phyloP scores from a whole-genome alignment of 2,329 filamentous ascomycete genomes.

The Cercospora sesami region DNA sequence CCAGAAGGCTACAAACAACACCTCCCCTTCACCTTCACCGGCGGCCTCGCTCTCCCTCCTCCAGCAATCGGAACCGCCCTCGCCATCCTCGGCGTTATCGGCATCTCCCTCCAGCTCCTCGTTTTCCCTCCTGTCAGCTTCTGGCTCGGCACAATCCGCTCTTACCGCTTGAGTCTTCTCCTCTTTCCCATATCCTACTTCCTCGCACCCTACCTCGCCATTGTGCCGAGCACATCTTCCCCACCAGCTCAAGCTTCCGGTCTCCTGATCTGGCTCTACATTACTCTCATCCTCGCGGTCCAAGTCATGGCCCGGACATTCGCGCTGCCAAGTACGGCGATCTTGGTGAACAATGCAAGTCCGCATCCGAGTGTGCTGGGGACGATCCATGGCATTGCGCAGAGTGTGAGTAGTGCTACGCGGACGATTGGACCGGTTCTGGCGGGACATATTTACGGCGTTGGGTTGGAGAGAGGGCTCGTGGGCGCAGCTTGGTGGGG shows the following conservation, averaged over 20 bases:
- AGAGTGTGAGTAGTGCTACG: slow-evolving; percentile 55
- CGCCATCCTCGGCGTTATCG: slow-evolving; percentile 51
- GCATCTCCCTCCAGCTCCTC: slow-evolving; percentile 49
- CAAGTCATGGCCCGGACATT: slow-evolving; percentile 52
- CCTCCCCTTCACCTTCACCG: slow-evolving; percentile 49
- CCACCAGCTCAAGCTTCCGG: slow-evolving; percentile 46
- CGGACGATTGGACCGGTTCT: slow-evolving; percentile 58
- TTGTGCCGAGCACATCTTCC: slow-evolving; percentile 43
- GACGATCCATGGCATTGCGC: slow-evolving; percentile 60
- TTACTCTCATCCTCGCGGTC: slow-evolving; percentile 45
- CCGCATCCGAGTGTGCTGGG: slow-evolving; percentile 59
- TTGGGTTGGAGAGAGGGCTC: slow-evolving; percentile 54
- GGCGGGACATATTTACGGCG: slow-evolving; percentile 54
- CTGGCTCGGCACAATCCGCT: slow-evolving; percentile 44
- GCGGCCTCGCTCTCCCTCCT: slow-evolving; percentile 51
- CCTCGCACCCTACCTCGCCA: slow-evolving; percentile 46
- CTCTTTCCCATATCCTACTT: slow-evolving; percentile 50
- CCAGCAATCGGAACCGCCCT: slow-evolving; percentile 50
- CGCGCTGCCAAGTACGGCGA: slow-evolving; percentile 58
- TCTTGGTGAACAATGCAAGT: slow-evolving; percentile 61
- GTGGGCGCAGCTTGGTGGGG: slow-evolving; percentile 61
- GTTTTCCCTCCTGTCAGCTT: slow-evolving; percentile 48
- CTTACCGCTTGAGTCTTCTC: slow-evolving; percentile 45
- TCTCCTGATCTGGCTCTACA: slow-evolving; percentile 45
- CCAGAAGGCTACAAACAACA: slow-evolving; percentile 43